These are phyloP conservation scores for Tolypocladium endophyticum DNA, from an alignment of 2,329 filamentous ascomycete species.

Conservation along the genomic window DNA sequence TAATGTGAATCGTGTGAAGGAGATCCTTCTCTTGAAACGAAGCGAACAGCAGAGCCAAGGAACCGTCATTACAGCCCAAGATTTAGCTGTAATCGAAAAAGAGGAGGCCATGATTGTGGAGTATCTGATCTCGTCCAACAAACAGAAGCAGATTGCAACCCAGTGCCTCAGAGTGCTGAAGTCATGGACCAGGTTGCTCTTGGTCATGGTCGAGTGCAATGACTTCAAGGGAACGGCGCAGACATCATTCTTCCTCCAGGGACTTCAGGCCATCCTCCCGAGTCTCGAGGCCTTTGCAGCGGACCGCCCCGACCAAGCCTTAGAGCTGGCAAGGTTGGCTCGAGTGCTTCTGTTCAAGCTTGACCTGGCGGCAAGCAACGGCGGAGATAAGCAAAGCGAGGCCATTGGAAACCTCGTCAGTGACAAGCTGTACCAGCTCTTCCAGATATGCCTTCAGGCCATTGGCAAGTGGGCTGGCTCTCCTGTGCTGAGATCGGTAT, in stretches of 20 bases:
- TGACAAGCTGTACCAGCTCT: constrained; percentile 84
- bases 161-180: constrained; percentile 59
- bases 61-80: constrained; percentile 36
- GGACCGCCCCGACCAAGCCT: constrained; percentile 57
- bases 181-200: constrained; percentile 76
- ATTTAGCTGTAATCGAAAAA: constrained; percentile 38
- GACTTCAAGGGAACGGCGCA: constrained; percentile 65
- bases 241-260: constrained; percentile 72
- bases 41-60: constrained; percentile 46
- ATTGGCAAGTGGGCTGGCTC: constrained; percentile 64
- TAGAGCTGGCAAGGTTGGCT: constrained; percentile 68
- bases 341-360: constrained; percentile 63
- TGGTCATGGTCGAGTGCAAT: constrained; percentile 73
- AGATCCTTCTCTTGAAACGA: constrained; percentile 62
- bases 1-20: constrained; percentile 59
- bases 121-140: constrained; percentile 54
- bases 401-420: constrained; percentile 62
- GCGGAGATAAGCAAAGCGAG: constrained; percentile 30
- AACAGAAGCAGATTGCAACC: constrained; percentile 44
- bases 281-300: constrained; percentile 71
- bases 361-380: constrained; percentile 38
- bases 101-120: constrained; percentile 52
- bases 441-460: constrained; percentile 74
- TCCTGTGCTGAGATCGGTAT: constrained; percentile 64
- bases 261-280: constrained; percentile 77